Base-by-base conservation (phyloP, 495 filamentous ascomycete genomes). In the Letharia lupina region DNA sequence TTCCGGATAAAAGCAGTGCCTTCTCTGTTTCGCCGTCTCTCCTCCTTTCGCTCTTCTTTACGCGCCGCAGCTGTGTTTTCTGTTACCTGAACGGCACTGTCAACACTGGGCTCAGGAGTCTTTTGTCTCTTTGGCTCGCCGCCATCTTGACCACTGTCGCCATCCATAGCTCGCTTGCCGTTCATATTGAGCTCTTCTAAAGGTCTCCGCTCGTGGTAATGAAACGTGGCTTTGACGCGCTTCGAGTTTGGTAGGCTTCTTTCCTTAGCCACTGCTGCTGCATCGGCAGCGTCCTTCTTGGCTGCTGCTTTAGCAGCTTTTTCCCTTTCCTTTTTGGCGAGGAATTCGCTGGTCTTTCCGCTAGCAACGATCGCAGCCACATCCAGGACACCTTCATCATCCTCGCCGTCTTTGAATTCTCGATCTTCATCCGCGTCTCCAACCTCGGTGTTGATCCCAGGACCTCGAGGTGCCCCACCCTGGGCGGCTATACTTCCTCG, bases 311-410 rank as follows among this genome's bases (percentile, higher is more conserved):
- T 87, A 63, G 86, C 89, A n/a, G 82, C 83, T 78, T 96, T 97
- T 72, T 96, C 91, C 75, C 89, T 91, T 70, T 98, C 95, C 71
- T 91, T 89, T 72, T 89, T 90, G 9, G 91, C 93, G 15, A 98
- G 80, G 69, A 91, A 96, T 70, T 98, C 95, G 63, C 85, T 87
- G 52, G 93, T 93, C 77, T 97, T 91, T 45, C 94, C 95, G 66
- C 89, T 91, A 1, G 86, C 84, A 31, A 98, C 92, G 69, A 98
- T 96, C 66, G 87, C 93, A 31, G 94, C 94, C 41, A 98, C 91
- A 73, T 98, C 92, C 18, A 98, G 78, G 6, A 94, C 90, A 4
- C 94, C 94, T 62, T 98, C 94, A 13, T 86, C 82, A 35, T 87
- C 86, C 41, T 80, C 78, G 0, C 75, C 76, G 8, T 81, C 84